phyloP scores from a whole-genome alignment of 2,329 filamentous ascomycete species.

The Epichloe brachyelytri region DNA sequence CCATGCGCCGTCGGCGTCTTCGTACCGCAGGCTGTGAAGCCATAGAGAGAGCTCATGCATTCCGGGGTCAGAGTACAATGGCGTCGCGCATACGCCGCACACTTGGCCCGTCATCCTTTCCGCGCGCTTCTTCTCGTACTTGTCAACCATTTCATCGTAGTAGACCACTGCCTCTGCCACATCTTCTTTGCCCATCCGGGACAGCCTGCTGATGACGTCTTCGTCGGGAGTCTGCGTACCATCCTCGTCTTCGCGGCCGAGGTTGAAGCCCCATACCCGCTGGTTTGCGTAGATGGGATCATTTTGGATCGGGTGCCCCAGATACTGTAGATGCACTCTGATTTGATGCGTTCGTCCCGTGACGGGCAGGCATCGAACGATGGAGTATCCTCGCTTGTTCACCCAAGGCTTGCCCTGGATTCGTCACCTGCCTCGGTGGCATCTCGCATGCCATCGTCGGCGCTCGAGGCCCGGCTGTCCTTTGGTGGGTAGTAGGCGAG shows the following conservation, averaged over 20 bases:
- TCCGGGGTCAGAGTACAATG: slow-evolving; percentile 86
- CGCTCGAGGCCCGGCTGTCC: slow-evolving; percentile 6
- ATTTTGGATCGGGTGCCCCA: slow-evolving; percentile 92
- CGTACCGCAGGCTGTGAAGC: slow-evolving; percentile 83
- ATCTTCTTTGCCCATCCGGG: slow-evolving; percentile 88
- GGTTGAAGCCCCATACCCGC: slow-evolving; percentile 71
- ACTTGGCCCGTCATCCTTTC: slow-evolving; percentile 83
- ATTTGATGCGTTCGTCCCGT: slow-evolving; percentile 93
- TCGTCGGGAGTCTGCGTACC: slow-evolving; percentile 64
- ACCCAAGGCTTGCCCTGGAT: slow-evolving; percentile 25
- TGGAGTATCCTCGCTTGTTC: slow-evolving; percentile 70
- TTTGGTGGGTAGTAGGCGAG: slow-evolving; percentile 75
- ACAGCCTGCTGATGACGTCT: slow-evolving; percentile 75
- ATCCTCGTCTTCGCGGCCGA: slow-evolving; percentile 57
- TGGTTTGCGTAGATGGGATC: slow-evolving; percentile 97
- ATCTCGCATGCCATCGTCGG: slow-evolving; percentile 6
- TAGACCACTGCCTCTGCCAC: slow-evolving; percentile 84
- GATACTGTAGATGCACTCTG: slow-evolving; percentile 83
- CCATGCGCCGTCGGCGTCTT: slow-evolving; percentile 73
- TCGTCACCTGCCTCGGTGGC: slow-evolving; percentile 6
- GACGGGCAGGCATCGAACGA: slow-evolving; percentile 85
- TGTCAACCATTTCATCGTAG: slow-evolving; percentile 83
- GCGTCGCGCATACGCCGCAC: slow-evolving; percentile 73
- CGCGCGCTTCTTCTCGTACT: slow-evolving; percentile 80
- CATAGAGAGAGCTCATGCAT: slow-evolving; percentile 84